A percentile compares a stretch with the other conserved stretches of the same genome.
Conservation (phyloP, 441 rosid genomes). For the Manihot esculenta region DNA sequence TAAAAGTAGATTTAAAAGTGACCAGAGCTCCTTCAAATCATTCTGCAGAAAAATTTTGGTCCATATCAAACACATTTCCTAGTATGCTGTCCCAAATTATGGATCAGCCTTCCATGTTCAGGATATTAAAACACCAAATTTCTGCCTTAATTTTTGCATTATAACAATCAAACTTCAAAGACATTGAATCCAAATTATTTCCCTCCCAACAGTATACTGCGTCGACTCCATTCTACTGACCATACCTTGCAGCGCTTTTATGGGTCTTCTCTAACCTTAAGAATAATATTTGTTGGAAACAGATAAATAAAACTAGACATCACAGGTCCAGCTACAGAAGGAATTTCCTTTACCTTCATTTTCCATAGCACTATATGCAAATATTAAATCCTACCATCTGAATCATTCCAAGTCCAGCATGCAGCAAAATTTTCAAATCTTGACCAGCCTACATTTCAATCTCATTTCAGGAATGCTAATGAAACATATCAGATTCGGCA, state of each 20-base stretch:
- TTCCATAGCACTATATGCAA: background rate
- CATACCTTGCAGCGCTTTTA: background rate
- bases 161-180: background rate
- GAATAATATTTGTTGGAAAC: background rate
- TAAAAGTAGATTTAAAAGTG: slow-evolving; percentile 94
- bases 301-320: background rate
- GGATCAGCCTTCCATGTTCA: background rate
- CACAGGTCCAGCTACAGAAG: background rate
- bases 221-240: background rate
- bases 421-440: slow-evolving; percentile 1
- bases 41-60: slow-evolving; percentile 55
- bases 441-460: background rate
- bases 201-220: background rate
- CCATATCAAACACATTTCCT: background rate
- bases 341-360: too few relatives aligned
- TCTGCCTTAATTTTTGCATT: slow-evolving; percentile 1
- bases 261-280: background rate
- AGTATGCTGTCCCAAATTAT: background rate
- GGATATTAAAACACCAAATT: background rate
- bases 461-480: background rate
- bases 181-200: background rate
- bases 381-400: background rate
- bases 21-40: slow-evolving; percentile 99
- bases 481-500: background rate
- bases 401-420: background rate